A percentile compares a stretch with the other conserved stretches of the same genome.
phyloP scores from a whole-genome alignment of 768 basidiomycete species.

The Podaxis sp. region DNA sequence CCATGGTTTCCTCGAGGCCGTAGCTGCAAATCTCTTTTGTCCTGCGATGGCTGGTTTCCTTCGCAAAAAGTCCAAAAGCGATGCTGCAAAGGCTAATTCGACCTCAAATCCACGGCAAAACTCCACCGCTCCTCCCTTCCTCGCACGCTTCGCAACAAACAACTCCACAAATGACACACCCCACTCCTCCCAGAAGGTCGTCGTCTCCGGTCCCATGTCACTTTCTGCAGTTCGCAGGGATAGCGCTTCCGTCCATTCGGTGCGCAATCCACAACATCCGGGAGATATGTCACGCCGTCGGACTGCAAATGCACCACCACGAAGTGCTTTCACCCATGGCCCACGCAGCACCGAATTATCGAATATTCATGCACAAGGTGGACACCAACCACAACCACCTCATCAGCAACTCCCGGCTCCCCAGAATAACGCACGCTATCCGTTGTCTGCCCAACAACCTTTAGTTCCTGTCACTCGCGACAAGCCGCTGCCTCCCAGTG shows the following conservation, averaged over 20 bases:
- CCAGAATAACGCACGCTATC: neutral
- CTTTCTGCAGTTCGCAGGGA: constrained; percentile 25
- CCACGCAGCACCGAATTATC: neutral
- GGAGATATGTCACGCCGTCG: neutral
- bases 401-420: neutral
- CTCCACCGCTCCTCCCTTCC: constrained; percentile 34
- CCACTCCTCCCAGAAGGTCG: constrained; percentile 16
- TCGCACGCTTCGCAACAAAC: constrained; percentile 36
- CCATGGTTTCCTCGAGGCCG: constrained; percentile 1
- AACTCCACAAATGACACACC: constrained; percentile 10
- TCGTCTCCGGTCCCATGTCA: constrained; percentile 36
- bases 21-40: neutral
- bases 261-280: neutral
- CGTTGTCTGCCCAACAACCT: constrained; percentile 11
- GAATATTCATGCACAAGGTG: neutral
- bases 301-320: neutral
- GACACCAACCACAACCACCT: neutral
- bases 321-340: neutral
- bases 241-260: neutral
- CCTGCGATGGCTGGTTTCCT: constrained; percentile 50
- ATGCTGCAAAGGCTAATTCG: constrained; percentile 17
- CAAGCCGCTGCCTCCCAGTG: constrained; percentile 21
- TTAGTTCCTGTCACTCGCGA: constrained; percentile 18
- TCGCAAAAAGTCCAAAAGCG: constrained; percentile 44
- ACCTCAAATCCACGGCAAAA: constrained; percentile 12